phyloP scores from a whole-genome alignment of 177 flowering plant genomes.

The Vitis hybrid region DNA sequence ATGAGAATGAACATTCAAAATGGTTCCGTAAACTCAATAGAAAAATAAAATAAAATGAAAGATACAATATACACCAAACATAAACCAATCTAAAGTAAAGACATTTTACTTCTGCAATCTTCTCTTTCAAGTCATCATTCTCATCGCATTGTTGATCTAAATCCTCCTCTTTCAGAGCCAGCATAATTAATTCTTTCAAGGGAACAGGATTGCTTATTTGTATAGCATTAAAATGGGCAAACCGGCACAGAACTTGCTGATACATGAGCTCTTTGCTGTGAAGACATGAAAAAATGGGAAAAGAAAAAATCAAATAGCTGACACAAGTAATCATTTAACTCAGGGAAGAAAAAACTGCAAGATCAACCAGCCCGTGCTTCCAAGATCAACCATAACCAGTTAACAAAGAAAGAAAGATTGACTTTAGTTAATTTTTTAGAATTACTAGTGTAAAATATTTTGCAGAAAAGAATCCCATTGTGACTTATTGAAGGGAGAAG shows the following conservation, averaged over 20 bases:
- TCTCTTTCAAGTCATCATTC: constrained; percentile 68
- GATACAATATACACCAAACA: no score
- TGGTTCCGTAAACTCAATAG: no score
- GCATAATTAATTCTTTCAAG: constrained; percentile 55
- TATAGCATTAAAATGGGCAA: constrained; percentile 93
- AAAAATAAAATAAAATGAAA: no score
- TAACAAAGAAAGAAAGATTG: no score
- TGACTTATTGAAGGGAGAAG: no score
- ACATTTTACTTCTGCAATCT: constrained; percentile 73
- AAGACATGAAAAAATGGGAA: constrained; percentile 7
- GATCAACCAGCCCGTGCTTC: no score
- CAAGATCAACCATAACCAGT: no score
- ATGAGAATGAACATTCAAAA: no score
- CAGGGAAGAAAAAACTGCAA: not conserved
- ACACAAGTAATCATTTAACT: not conserved
- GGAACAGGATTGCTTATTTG: constrained; percentile 91
- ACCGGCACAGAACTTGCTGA: constrained; percentile 87
- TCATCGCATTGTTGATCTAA: constrained; percentile 49
- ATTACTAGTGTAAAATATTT: no score
- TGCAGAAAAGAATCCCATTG: no score
- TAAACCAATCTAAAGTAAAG: constrained; percentile 3
- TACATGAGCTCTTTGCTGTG: constrained; percentile 98
- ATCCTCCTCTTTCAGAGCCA: constrained; percentile 91
- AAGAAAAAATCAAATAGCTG: not conserved
- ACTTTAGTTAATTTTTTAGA: no score